phyloP scores from a whole-genome alignment of 352 stramenopile genomes.

The Phytopythium delawarense region DNA sequence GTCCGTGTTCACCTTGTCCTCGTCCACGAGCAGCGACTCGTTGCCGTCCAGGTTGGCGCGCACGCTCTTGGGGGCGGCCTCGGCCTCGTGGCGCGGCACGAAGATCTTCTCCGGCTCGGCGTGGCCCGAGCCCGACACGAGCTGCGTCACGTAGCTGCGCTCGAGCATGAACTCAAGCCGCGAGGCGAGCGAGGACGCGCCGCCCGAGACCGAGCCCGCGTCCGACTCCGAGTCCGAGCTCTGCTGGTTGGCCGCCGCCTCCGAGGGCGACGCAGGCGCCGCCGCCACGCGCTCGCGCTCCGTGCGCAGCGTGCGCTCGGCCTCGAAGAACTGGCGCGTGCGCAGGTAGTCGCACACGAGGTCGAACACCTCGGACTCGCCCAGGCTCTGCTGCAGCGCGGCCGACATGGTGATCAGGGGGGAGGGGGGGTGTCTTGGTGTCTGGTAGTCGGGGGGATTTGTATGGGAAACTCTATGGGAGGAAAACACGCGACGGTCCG shows the following conservation, averaged over 20 bases:
- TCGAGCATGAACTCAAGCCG: slow-evolving; percentile 79
- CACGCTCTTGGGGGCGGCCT: slow-evolving; percentile 35
- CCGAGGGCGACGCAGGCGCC: slow-evolving; percentile 10
- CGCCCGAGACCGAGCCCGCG: slow-evolving; percentile 5
- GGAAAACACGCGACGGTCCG: slow-evolving; percentile 8
- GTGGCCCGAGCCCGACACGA: slow-evolving; percentile 65
- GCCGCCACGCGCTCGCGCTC: slow-evolving; percentile 53
- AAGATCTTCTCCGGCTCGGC: slow-evolving; percentile 75
- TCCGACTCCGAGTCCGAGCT: slow-evolving; percentile 12
- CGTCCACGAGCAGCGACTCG: slow-evolving; percentile 41
- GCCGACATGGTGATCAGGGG: slow-evolving; percentile 16
- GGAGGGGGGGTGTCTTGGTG: too few species aligned
- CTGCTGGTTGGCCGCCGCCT: slow-evolving; percentile 36
- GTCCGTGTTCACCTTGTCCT: slow-evolving; percentile 28
- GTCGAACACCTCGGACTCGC: slow-evolving; percentile 84
- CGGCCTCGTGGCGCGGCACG: slow-evolving; percentile 60
- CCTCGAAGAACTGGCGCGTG: slow-evolving; percentile 84
- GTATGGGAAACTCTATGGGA: background rate
- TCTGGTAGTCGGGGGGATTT: background rate
- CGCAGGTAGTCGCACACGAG: slow-evolving; percentile 86
- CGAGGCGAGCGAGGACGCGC: slow-evolving; percentile 37
- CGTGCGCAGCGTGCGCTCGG: slow-evolving; percentile 63
- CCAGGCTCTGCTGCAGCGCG: slow-evolving; percentile 71
- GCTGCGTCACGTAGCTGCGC: slow-evolving; percentile 79
- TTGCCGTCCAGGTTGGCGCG: slow-evolving; percentile 77